Percentiles rank a stretch among this genome's conserved stretches.
phyloP scores from a whole-genome alignment of 345 rosid genomes.

The Brassica cretica region DNA sequence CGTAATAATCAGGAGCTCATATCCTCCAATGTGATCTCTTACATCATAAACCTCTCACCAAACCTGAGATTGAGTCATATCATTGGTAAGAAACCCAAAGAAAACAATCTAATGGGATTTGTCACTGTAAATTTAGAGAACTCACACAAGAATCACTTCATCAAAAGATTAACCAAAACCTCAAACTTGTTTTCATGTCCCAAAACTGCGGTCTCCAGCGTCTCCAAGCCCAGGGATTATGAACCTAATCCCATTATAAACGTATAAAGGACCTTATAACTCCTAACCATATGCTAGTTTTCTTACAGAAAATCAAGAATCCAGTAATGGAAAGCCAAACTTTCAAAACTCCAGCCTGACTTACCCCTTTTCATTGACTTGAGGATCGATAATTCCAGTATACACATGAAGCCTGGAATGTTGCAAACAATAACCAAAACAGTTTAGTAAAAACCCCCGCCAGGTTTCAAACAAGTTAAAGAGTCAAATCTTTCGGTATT shows the following conservation, averaged over 20 bases:
- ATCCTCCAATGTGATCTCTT: conserved; percentile 1
- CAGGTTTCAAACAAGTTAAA: not conserved
- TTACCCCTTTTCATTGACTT: conserved; percentile 81
- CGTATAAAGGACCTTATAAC: not conserved
- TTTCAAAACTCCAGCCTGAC: conserved; percentile 7
- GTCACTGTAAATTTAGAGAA: not conserved
- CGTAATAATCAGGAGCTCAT: not conserved
- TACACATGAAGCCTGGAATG: conserved; percentile 83
- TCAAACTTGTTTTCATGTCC: conserved; percentile 44
- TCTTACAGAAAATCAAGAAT: not conserved
- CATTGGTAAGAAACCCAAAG: not conserved
- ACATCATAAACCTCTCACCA: not conserved
- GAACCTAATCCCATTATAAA: conserved; percentile 47
- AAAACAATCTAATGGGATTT: not conserved
- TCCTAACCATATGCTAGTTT: not conserved
- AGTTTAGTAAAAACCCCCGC: not conserved
- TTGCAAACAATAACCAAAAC: conserved; percentile 16
- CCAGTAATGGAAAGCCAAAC: not conserved
- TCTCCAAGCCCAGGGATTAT: conserved; percentile 99
- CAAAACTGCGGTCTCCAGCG: conserved; percentile 94
- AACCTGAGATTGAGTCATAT: conserved; percentile 1
- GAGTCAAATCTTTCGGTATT: conserved; percentile 1
- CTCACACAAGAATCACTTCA: conserved; percentile 14
- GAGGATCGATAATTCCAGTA: conserved; percentile 86
- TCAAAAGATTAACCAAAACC: not conserved